Conservation (phyloP, 2,329 filamentous ascomycete species). For the Ophiocordyceps camponoti-floridani region DNA sequence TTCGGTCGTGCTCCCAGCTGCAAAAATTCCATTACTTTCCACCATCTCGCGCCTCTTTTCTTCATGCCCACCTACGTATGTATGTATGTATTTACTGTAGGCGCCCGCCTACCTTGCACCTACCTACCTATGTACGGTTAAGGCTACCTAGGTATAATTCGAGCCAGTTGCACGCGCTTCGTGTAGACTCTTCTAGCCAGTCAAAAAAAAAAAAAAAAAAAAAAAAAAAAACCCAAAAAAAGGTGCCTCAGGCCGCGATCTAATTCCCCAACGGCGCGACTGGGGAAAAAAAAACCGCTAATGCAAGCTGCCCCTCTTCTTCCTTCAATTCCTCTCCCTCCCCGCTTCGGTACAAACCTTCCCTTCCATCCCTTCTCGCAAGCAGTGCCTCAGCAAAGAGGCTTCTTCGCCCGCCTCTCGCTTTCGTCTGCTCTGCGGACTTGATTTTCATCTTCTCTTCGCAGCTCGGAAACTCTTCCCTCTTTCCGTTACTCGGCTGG, state of each 20-base stretch:
- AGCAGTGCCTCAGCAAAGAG: too few relatives aligned
- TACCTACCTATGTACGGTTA: too few relatives aligned
- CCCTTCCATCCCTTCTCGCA: neutral
- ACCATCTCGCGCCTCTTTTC: neutral
- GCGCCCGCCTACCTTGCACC: neutral
- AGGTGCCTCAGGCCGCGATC: too few relatives aligned
- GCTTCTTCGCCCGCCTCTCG: too few relatives aligned
- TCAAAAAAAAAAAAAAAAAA: too few relatives aligned
- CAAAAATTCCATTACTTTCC: too few relatives aligned
- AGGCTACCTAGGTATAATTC: neutral
- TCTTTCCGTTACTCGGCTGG: neutral
- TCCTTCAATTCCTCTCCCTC: neutral
- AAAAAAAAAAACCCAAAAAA: neutral
- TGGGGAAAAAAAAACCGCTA: neutral
- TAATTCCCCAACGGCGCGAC: too few relatives aligned
- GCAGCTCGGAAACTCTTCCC: neutral
- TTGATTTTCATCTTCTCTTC: too few relatives aligned
- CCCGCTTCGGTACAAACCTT: neutral
- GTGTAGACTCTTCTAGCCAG: neutral
- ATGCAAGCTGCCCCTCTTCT: neutral
- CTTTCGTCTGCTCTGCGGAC: too few relatives aligned
- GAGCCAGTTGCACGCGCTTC: too few relatives aligned
- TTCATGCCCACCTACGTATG: neutral
- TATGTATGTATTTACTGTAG: neutral
- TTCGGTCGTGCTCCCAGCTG: too few relatives aligned